Evolutionary conservation across 805 yeast genomes (phyloP).

Genomic region (Isabelozyma pseudorhagii): DNA sequence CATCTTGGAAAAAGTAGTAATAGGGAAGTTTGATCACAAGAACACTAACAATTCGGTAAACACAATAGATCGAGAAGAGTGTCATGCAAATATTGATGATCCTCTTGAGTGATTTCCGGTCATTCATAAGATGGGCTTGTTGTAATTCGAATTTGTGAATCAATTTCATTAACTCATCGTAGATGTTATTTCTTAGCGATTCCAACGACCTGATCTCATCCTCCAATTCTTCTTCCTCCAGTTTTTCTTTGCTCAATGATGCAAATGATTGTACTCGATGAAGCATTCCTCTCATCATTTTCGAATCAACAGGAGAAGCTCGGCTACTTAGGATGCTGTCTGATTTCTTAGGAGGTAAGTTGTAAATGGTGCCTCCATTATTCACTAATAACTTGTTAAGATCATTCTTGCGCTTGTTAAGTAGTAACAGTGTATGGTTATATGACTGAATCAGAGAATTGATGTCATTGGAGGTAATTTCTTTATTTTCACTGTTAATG

Average conservation of each 20-base stretch:
- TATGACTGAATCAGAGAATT: conserved; percentile 33
- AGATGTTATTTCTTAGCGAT: conserved; percentile 25
- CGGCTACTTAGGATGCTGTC: conserved; percentile 4
- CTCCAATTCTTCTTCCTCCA: conserved; percentile 30
- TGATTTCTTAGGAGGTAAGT: conserved; percentile 8
- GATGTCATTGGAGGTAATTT: conserved; percentile 28
- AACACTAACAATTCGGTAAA: conserved; percentile 45
- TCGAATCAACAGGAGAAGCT: neutral
- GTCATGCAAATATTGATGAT: conserved; percentile 13
- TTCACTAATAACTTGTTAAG: conserved; percentile 15
- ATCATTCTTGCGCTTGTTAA: conserved; percentile 29
- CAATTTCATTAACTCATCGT: conserved; percentile 24
- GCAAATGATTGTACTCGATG: conserved; percentile 43
- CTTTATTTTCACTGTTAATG: neutral
- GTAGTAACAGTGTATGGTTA: conserved; percentile 38
- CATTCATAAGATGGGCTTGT: conserved; percentile 3
- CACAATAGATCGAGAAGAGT: conserved; percentile 46
- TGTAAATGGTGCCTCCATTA: conserved; percentile 25
- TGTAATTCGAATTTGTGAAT: conserved; percentile 14
- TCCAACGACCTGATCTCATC: conserved; percentile 38
- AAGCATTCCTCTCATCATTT: conserved; percentile 19
- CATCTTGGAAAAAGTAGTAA: conserved; percentile 7
- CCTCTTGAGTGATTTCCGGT: neutral
- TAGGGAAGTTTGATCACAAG: conserved; percentile 39
- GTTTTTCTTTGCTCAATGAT: conserved; percentile 18